A percentile compares a stretch with the other conserved stretches of the same genome.
These are phyloP conservation scores for Metarhizium sp. DNA, from an alignment of 2,329 filamentous ascomycete species.

Conservation along the genomic window DNA sequence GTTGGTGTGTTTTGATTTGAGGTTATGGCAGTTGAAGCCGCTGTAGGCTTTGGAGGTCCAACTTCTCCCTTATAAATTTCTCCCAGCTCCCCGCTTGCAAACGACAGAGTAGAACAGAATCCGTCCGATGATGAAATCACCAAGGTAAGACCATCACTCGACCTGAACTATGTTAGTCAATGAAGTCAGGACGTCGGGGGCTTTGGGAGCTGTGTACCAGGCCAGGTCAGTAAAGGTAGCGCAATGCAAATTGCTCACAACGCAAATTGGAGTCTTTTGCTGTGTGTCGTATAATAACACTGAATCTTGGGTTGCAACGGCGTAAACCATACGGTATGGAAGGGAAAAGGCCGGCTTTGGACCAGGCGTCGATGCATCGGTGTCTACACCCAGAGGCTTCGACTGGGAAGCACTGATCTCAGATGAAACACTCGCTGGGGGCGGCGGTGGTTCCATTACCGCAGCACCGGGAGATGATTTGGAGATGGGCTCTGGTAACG, in stretches of 20 bases:
- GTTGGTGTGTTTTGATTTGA: constrained; percentile 59
- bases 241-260: constrained; percentile 95
- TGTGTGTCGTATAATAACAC: constrained; percentile 95
- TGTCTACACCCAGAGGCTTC: constrained; percentile 36
- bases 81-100: constrained; percentile 74
- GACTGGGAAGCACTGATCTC: constrained; percentile 42
- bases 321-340: constrained; percentile 91
- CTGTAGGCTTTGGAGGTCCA: constrained; percentile 36
- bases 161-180: constrained; percentile 28
- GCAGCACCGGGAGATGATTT: constrained; percentile 48
- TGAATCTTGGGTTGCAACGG: constrained; percentile 92
- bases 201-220: constrained; percentile 54
- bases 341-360: constrained; percentile 69
- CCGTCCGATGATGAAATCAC: constrained; percentile 97
- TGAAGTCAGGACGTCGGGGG: neutral
- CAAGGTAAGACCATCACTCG: constrained; percentile 46
- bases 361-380: constrained; percentile 41
- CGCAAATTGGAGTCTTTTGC: constrained; percentile 83
- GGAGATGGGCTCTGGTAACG: constrained; percentile 73
- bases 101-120: constrained; percentile 89
- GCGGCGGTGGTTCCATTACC: constrained; percentile 76
- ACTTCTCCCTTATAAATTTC: constrained; percentile 66
- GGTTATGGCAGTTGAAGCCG: constrained; percentile 25
- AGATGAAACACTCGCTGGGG: constrained; percentile 40
- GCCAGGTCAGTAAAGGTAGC: constrained; percentile 94